Conservation (phyloP, 805 yeast species). For the Torulaspora franciscae region DNA sequence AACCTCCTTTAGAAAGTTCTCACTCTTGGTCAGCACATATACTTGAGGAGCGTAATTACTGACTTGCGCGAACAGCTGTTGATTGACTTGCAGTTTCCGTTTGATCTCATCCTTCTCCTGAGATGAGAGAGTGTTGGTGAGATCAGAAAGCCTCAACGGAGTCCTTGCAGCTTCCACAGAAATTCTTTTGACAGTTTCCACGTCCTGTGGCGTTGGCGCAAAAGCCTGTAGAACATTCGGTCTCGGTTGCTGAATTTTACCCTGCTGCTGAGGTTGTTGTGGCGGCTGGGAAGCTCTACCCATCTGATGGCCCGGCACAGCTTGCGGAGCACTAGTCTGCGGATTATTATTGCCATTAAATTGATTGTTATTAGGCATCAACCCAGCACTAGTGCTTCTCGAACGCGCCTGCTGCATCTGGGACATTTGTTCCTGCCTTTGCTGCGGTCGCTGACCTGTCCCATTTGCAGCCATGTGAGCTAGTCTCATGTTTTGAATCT, state of each 20-base stretch:
- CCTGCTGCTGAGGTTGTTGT: conserved; percentile 21
- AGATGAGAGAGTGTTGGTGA: conserved; percentile 54
- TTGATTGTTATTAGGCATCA: conserved; percentile 5
- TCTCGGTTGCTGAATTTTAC: conserved; percentile 17
- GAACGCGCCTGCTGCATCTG: conserved; percentile 13
- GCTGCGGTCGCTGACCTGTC: conserved; percentile 12
- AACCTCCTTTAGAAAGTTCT: conserved; percentile 68
- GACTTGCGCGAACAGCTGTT: conserved; percentile 57
- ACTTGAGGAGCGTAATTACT: conserved; percentile 77
- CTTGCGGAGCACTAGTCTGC: conserved; percentile 15
- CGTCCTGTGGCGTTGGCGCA: conserved; percentile 55
- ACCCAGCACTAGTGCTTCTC: conserved; percentile 8
- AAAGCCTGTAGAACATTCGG: conserved; percentile 26
- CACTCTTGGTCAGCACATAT: conserved; percentile 67
- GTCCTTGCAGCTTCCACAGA: conserved; percentile 64
- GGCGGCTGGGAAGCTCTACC: conserved; percentile 19
- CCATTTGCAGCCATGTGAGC: conserved; percentile 25
- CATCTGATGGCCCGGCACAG: conserved; percentile 8
- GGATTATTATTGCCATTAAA: conserved; percentile 11
- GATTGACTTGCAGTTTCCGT: conserved; percentile 44
- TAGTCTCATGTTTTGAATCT: conserved; percentile 31
- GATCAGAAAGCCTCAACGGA: conserved; percentile 61
- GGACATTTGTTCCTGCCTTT: conserved; percentile 9
- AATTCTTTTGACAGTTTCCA: conserved; percentile 54
- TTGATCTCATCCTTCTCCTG: conserved; percentile 61